Evolutionary conservation across 441 rosid species (phyloP).

Genomic region (Gossypium schwendimanii): DNA sequence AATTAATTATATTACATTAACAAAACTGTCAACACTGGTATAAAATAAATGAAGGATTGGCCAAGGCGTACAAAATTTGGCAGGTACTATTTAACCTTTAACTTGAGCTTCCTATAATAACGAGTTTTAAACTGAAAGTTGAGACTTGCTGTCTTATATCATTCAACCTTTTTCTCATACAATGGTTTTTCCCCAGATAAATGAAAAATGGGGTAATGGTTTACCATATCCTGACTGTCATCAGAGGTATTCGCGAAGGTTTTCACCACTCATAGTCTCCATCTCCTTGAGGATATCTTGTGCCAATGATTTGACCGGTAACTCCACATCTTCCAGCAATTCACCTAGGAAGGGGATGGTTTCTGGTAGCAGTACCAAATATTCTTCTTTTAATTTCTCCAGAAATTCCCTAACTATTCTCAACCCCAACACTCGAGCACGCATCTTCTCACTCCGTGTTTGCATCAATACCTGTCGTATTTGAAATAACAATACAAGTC

Average conservation of each 20-base stretch:
- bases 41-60: not conserved
- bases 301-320: slow-evolving; percentile 71
- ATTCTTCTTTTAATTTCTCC: slow-evolving; percentile 85
- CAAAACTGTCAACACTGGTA: not conserved
- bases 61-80: not conserved
- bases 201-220: not conserved
- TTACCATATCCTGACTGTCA: not conserved
- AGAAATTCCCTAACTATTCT: slow-evolving; percentile 66
- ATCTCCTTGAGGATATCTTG: slow-evolving; percentile 82
- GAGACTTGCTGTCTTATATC: not conserved
- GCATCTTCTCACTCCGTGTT: slow-evolving; percentile 74
- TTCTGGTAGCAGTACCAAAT: slow-evolving; percentile 68
- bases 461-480: slow-evolving; percentile 71
- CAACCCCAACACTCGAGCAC: slow-evolving; percentile 69
- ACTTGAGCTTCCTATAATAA: not conserved
- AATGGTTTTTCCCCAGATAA: not conserved
- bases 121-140: not conserved
- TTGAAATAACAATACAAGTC: not conserved
- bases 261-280: slow-evolving; percentile 92
- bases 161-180: not conserved
- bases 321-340: slow-evolving; percentile 78
- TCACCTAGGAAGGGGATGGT: slow-evolving; percentile 91
- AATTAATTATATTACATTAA: not conserved
- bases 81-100: not conserved
- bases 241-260: slow-evolving; percentile 63